phyloP scores from a whole-genome alignment of 345 rosid genomes.

The Iberis pinnata region DNA sequence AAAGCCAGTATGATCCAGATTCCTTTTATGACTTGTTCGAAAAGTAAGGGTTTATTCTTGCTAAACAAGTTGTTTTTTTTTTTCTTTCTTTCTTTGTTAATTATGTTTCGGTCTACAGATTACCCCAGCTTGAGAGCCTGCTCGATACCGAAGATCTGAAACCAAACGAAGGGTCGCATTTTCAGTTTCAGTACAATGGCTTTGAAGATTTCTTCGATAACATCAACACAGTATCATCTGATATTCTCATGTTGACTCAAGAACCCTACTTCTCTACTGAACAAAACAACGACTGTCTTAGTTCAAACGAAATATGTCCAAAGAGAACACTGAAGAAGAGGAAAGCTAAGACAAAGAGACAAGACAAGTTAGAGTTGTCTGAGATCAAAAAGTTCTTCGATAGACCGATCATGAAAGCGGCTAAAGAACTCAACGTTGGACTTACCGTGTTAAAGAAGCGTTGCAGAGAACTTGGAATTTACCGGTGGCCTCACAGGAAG shows the following conservation, averaged over 20 bases:
- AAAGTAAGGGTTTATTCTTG: slow-evolving; percentile 17
- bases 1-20: slow-evolving; percentile 16
- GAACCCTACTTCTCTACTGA: slow-evolving; percentile 14
- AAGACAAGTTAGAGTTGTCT: slow-evolving; percentile 32
- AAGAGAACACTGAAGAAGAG: slow-evolving; percentile 12
- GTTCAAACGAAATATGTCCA: too few species aligned
- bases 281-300: neutral
- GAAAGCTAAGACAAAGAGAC: slow-evolving; percentile 15
- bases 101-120: neutral
- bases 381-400: slow-evolving; percentile 51
- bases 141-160: slow-evolving; percentile 4
- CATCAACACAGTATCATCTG: slow-evolving; percentile 6
- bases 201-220: slow-evolving; percentile 26
- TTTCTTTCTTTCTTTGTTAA: neutral
- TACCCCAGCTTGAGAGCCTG: slow-evolving; percentile 22
- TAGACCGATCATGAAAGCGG: slow-evolving; percentile 56
- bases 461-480: slow-evolving; percentile 65
- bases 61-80: neutral
- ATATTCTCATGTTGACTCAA: slow-evolving; percentile 20
- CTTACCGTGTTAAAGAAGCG: slow-evolving; percentile 64
- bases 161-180: neutral
- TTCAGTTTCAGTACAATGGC: neutral
- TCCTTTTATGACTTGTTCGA: slow-evolving; percentile 19
- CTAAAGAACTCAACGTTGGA: slow-evolving; percentile 62
- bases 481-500: slow-evolving; percentile 76